Conservation (phyloP, 2,329 filamentous ascomycete species). For the Fusarium nanum region DNA sequence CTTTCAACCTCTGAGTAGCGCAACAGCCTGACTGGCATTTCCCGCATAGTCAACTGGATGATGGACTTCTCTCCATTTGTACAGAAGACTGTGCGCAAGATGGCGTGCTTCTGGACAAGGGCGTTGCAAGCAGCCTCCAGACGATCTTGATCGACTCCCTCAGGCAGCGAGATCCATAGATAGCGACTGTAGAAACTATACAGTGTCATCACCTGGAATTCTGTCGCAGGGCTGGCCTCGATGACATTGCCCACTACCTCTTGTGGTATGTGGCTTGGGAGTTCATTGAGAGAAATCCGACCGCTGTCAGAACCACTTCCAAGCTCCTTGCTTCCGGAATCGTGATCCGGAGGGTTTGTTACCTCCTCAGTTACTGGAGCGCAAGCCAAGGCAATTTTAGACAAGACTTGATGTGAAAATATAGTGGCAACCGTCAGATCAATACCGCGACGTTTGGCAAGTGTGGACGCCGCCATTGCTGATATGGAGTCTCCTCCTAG, state of each 20-base stretch:
- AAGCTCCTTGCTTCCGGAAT: no score
- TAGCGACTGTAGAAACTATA: slow-evolving; percentile 9
- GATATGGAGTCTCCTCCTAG: slow-evolving; percentile 13
- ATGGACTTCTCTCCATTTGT: background rate
- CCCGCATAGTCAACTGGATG: background rate
- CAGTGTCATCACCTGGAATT: slow-evolving; percentile 3
- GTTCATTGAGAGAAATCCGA: background rate
- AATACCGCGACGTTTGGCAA: background rate
- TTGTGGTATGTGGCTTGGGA: background rate
- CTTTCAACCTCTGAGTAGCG: background rate
- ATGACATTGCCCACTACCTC: background rate
- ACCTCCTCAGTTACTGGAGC: rapidly evolving
- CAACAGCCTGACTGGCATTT: background rate
- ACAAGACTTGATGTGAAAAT: background rate
- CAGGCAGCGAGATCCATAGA: background rate
- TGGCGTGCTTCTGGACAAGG: slow-evolving; percentile 6
- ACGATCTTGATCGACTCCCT: background rate
- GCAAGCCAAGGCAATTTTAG: background rate
- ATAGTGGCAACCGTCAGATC: background rate
- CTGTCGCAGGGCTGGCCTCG: background rate
- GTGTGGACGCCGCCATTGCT: background rate
- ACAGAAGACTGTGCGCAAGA: slow-evolving; percentile 3
- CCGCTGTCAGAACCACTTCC: background rate
- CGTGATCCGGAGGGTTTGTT: rapidly evolving
- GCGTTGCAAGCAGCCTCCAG: background rate